These are phyloP conservation scores for Pseudotsuga menziesii DNA, from an alignment of 75 land plant genomes.

Conservation along the genomic window DNA sequence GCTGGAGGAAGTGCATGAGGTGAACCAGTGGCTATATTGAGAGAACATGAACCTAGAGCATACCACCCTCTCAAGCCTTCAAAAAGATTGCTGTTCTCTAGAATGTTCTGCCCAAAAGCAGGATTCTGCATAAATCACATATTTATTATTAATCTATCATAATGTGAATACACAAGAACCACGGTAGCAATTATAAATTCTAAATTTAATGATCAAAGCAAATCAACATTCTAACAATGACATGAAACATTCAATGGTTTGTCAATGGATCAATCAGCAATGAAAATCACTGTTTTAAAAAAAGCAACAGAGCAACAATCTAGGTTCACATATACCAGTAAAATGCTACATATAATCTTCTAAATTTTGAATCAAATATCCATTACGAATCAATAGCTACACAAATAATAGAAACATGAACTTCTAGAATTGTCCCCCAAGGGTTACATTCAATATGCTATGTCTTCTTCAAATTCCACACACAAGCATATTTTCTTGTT, in stretches of 20 bases:
- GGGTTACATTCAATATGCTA: no score
- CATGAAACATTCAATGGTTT: background rate
- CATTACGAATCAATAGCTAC: background rate
- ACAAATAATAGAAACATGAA: background rate
- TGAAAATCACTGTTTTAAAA: background rate
- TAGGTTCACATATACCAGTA: background rate
- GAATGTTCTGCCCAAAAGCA: conserved; percentile 64
- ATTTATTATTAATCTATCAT: background rate
- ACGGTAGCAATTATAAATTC: background rate
- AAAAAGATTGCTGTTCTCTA: conserved; percentile 58
- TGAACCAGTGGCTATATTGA: conserved; percentile 59
- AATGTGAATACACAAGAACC: conserved; percentile 1
- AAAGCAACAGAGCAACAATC: background rate
- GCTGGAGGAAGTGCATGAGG: conserved; percentile 68
- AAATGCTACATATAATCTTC: background rate
- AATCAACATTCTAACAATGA: background rate
- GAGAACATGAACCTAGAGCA: conserved; percentile 71
- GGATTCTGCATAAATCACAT: conserved; percentile 44
- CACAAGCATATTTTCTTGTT: background rate
- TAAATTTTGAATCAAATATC: background rate
- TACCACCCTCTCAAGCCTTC: conserved; percentile 66
- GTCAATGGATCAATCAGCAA: background rate
- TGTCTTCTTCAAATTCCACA: no score
- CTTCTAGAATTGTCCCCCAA: background rate
- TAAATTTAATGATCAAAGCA: background rate